Conservation (phyloP, 2,329 filamentous ascomycete species). For the Neurospora crassa region DNA sequence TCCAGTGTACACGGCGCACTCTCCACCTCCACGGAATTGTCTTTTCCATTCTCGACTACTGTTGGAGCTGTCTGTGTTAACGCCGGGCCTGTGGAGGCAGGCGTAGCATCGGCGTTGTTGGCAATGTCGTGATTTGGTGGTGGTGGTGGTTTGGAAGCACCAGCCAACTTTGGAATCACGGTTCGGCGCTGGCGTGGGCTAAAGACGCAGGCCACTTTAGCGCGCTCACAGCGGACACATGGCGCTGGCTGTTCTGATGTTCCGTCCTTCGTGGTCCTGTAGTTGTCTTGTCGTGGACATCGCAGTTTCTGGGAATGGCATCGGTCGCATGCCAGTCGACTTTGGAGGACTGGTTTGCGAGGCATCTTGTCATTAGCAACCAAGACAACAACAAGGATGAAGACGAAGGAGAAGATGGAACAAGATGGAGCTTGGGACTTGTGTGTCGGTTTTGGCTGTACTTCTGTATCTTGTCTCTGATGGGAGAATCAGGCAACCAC, state of each 20-base stretch:
- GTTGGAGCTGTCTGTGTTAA: background rate
- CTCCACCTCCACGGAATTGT: background rate
- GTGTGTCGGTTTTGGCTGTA: background rate
- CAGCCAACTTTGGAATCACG: background rate
- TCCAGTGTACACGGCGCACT: background rate
- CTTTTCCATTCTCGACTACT: background rate
- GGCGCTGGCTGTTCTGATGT: background rate
- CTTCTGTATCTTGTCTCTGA: background rate
- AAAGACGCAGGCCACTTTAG: constrained; percentile 5
- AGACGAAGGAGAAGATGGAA: background rate
- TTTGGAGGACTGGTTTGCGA: background rate
- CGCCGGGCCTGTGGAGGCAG: background rate
- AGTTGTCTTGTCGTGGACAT: constrained; percentile 2
- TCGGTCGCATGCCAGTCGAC: constrained; percentile 5
- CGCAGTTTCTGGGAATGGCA: constrained; percentile 5
- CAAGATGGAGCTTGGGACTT: background rate
- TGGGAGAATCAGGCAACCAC: background rate
- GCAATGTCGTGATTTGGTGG: background rate
- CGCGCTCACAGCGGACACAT: constrained; percentile 4
- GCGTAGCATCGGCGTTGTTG: background rate
- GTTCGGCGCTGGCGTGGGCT: constrained; percentile 6
- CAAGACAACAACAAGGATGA: background rate
- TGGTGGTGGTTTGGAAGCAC: background rate
- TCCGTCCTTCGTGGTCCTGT: background rate
- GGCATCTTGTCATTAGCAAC: background rate